phyloP scores from a whole-genome alignment of 148 eudicot species.

The Selenicereus undatus region DNA sequence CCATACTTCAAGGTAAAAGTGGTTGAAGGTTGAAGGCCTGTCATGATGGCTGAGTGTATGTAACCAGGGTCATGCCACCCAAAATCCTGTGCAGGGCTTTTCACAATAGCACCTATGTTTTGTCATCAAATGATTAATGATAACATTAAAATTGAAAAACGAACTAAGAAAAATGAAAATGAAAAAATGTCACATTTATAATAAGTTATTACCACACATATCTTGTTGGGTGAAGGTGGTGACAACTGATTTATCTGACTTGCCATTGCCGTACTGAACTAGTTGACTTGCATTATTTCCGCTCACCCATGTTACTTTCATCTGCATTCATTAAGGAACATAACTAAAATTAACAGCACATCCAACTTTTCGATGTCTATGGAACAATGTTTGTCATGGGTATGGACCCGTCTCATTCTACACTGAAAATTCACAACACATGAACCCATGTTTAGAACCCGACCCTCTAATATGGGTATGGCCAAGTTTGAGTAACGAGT shows the following conservation, averaged over 20 bases:
- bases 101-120: constrained; percentile 17
- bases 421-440: too few species aligned
- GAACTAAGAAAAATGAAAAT: not conserved
- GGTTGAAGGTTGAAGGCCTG: constrained; percentile 50
- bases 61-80: constrained; percentile 97
- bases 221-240: constrained; percentile 47
- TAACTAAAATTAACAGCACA: too few species aligned
- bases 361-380: too few species aligned
- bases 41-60: constrained; percentile 71
- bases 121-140: not conserved
- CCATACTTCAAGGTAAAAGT: constrained; percentile 57
- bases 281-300: constrained; percentile 49
- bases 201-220: constrained; percentile 44
- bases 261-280: constrained; percentile 51
- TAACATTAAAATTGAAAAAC: too few species aligned
- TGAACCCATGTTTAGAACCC: not conserved
- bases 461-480: not conserved
- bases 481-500: not conserved
- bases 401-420: too few species aligned
- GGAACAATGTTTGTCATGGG: too few species aligned
- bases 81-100: constrained; percentile 79
- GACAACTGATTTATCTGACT: constrained; percentile 38
- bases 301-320: constrained; percentile 74
- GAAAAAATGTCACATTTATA: not conserved
- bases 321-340: constrained; percentile 31